Evolutionary conservation across 129 eudicot genomes (phyloP), one percentile per base, ranked within the genome.

Genomic region (Silybum marianum): DNA sequence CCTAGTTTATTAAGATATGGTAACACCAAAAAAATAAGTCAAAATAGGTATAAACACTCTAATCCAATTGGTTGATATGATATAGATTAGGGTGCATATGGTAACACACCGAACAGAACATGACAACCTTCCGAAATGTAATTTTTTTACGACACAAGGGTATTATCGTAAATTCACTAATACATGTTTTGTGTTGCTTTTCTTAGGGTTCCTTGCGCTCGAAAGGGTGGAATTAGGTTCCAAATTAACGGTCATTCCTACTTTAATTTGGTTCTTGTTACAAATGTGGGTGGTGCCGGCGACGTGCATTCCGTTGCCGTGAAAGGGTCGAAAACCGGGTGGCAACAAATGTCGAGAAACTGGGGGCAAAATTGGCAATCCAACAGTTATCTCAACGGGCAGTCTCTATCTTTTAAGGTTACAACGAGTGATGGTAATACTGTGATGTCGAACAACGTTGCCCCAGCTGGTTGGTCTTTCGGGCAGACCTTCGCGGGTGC

Each of bases 321-420:
- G 34, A 89, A 87, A 63, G 93, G 93, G 40, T 82, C 90, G 1
- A 89, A 79, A 40, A 84, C 89, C 13, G 84, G 88, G 1, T 89
- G 93, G 93, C 90, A 89, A 65, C 80, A 81, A 42, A 87, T 89
- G 93, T 89, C 93, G 1, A 84, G 93, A 75, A 89, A 89, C 84
- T 89, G 93, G 93, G 93, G 93, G 21, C 93, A 89, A 79, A 89
- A 89, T 73, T 89, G 93, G 93, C 93, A 89, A 71, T 87, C 89
- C 83, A 89, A 87, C 85, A 79, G 3, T 24, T 88, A 88, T 22
- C 79, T 87, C 3, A 89, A 89, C 78, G 92, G 92, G 14, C 92
- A 86, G 63, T 42, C 87, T 7, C 46, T 89, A 7, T 85, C 93
- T 6, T 89, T 89, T 48, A 89, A 89, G 86, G 93, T 89, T 69